Base-by-base conservation (phyloP, 345 rosid genomes). In the Syzygium jambos region DNA sequence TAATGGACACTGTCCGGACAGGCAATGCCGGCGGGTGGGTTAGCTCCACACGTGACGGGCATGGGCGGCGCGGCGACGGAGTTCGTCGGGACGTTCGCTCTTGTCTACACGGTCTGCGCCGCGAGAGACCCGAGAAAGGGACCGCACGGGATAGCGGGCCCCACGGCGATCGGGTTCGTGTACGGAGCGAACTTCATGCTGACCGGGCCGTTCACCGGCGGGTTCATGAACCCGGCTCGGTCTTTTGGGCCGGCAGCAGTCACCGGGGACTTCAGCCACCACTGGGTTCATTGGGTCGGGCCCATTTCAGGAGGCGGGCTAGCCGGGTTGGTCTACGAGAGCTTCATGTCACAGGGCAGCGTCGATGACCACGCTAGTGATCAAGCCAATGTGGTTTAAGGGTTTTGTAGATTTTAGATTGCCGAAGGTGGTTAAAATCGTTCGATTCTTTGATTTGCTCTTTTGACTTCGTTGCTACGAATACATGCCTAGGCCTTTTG, bases 221-320 rank as follows among this genome's bases (percentile, higher is more conserved):
- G 87, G 82, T 86, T 61, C 82, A 88, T 86, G 87, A 88, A 88
- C 84, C 89, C 89, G 27, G 87, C 88, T 23, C 59, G 87, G 22
- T 86, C 89, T 78, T 78, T 88, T 23, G 89, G 89, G 15, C 89
- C 89, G 3, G 89, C 89, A 6, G 29, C 65, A 0, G 85, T 78
- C 51, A 53, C 85, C 30, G 85, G 89, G 17, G 84, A 88, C 55
- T 85, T 86, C 52, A 51, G 52, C 17, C 23, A 78, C 83, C 87
- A 88, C 86, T 88, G 89, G 89, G 87, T 80, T 23, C 86, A 88
- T 61, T 88, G 89, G 89, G 77, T 85, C 4, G 89, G 89, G 2
- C 89, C 89, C 85, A 54, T 85, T 61, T 2, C 29, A 0, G 89
- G 89, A 14, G 87, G 89, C 23, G 87, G 68, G 19, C 25, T 88